These are phyloP conservation scores for Sporothrix inflata DNA, from an alignment of 2,329 filamentous ascomycete species.

Conservation along the genomic window DNA sequence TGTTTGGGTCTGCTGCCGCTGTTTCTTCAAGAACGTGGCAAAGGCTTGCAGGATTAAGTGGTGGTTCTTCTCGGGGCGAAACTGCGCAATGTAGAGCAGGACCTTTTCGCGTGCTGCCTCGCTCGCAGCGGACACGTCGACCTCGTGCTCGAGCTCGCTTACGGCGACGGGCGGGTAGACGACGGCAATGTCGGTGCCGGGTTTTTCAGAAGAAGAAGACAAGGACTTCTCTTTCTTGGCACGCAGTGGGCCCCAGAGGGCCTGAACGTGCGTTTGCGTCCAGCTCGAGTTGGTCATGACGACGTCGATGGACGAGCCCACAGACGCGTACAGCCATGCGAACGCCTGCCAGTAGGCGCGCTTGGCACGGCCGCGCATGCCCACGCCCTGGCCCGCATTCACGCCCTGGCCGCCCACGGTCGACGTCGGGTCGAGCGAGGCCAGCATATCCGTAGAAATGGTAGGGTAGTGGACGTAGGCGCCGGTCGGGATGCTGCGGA, in stretches of 20 bases:
- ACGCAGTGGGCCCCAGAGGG: conserved; percentile 72
- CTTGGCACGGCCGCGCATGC: conserved; percentile 72
- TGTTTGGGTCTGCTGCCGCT: background rate
- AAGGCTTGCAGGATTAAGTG: conserved; percentile 83
- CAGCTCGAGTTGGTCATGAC: conserved; percentile 98
- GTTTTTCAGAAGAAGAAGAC: conserved; percentile 2
- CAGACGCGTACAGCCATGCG: conserved; percentile 77
- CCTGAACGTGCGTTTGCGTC: conserved; percentile 82
- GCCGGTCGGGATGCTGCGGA: conserved; percentile 77
- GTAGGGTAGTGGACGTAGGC: conserved; percentile 98
- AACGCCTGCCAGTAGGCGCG: conserved; percentile 85
- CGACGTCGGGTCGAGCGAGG: conserved; percentile 70
- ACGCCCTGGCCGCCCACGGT: conserved; percentile 67
- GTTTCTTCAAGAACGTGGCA: conserved; percentile 68
- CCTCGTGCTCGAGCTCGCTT: conserved; percentile 73
- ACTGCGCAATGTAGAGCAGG: conserved; percentile 93
- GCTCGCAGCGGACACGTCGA: conserved; percentile 70
- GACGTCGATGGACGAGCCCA: conserved; percentile 82
- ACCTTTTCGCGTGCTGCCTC: conserved; percentile 71
- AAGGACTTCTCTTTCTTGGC: conserved; percentile 42
- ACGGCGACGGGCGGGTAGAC: conserved; percentile 95
- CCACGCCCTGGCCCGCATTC: conserved; percentile 80
- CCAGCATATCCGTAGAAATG: conserved; percentile 97
- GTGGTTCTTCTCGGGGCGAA: conserved; percentile 97
- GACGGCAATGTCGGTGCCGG: conserved; percentile 62